Evolutionary conservation across 2,329 filamentous ascomycete genomes (phyloP).

Genomic region (Metarhizium anisopliae): DNA sequence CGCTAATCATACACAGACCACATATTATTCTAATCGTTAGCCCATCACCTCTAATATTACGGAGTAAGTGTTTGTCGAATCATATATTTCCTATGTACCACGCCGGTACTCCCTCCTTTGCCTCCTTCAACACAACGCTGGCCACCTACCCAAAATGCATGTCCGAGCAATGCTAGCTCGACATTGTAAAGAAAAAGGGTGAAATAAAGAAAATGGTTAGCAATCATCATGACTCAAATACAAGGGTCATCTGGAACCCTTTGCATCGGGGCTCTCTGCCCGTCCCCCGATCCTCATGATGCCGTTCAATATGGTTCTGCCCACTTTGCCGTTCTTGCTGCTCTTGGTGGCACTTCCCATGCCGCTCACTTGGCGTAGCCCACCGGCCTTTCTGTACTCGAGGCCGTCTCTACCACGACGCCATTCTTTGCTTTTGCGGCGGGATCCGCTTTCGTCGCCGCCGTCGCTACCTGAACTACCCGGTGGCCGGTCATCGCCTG

Average conservation of each 20-base stretch:
- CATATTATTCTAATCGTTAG: not conserved
- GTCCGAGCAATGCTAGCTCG: not conserved
- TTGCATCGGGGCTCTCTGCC: conserved; percentile 31
- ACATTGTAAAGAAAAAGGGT: not conserved
- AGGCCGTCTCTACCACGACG: conserved; percentile 16
- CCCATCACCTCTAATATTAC: not conserved
- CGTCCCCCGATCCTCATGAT: conserved; percentile 35
- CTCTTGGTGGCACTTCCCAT: conserved; percentile 20
- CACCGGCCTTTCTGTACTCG: conserved; percentile 18
- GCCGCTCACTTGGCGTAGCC: conserved; percentile 19
- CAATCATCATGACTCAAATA: not conserved
- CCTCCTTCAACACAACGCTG: not conserved
- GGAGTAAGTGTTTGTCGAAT: not conserved
- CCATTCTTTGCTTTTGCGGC: conserved; percentile 23
- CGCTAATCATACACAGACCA: not conserved
- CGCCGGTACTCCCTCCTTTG: not conserved
- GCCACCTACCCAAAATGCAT: not conserved
- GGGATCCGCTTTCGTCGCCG: conserved; percentile 11
- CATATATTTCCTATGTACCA: not conserved
- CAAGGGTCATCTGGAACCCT: conserved; percentile 13
- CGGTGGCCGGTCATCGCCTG: conserved; percentile 28
- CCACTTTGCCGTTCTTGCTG: conserved; percentile 29
- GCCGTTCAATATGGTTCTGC: conserved; percentile 32
- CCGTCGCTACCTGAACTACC: conserved; percentile 44
- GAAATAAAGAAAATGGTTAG: not conserved